Percentiles rank a stretch among this genome's conserved stretches.
Conservation (phyloP, 164 flowering plant species). For the Stephania japonica region DNA sequence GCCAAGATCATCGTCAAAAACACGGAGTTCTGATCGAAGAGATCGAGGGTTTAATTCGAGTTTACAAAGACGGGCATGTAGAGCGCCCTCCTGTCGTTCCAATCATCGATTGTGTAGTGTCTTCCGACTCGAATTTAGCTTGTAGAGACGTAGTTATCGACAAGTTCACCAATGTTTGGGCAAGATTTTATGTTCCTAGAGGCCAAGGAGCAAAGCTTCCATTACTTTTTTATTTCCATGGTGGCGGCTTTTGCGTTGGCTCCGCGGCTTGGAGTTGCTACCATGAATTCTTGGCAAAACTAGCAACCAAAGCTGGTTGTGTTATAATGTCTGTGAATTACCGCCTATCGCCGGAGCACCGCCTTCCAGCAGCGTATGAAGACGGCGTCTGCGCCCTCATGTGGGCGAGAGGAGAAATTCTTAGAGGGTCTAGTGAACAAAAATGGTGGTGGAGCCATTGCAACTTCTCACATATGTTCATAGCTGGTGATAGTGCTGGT, state of each 20-base stretch:
- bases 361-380: slow-evolving; percentile 50
- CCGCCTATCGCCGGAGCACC: slow-evolving; percentile 50
- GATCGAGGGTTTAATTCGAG: slow-evolving; percentile 42
- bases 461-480: slow-evolving; percentile 28
- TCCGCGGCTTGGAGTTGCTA: slow-evolving; percentile 59
- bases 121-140: slow-evolving; percentile 30
- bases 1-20: slow-evolving; percentile 20
- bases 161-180: slow-evolving; percentile 34
- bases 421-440: slow-evolving; percentile 17
- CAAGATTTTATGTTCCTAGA: slow-evolving; percentile 42
- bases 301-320: slow-evolving; percentile 29
- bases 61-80: slow-evolving; percentile 52
- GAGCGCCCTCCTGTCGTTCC: slow-evolving; percentile 48
- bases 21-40: slow-evolving; percentile 34
- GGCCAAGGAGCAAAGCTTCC: slow-evolving; percentile 25
- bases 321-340: slow-evolving; percentile 46
- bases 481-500: slow-evolving; percentile 55
- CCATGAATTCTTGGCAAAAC: slow-evolving; percentile 38
- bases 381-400: slow-evolving; percentile 33
- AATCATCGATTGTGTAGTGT: slow-evolving; percentile 21
- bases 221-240: slow-evolving; percentile 51
- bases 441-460: slow-evolving; percentile 34
- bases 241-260: slow-evolving; percentile 63
- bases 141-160: slow-evolving; percentile 45
- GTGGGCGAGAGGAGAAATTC: slow-evolving; percentile 31